Conservation (phyloP, 192 early-diverging fungal genomes). For the Coemansia sp. region DNA sequence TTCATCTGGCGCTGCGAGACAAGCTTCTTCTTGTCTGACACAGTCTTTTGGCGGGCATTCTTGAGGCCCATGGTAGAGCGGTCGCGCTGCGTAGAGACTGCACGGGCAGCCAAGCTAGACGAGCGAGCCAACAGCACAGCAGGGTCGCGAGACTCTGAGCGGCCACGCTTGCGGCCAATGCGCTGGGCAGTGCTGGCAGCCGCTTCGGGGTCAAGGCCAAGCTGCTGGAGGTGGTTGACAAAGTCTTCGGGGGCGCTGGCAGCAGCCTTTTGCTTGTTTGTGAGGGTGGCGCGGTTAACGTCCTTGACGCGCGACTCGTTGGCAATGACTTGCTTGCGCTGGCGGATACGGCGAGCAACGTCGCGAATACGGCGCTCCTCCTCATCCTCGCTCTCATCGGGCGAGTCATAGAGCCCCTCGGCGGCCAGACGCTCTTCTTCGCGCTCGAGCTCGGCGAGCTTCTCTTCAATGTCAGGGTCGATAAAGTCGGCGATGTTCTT, state of each 20-base stretch:
- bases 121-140: slow-evolving; percentile 61
- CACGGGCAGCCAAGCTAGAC: slow-evolving; percentile 61
- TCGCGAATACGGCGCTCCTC: slow-evolving; percentile 78
- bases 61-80: slow-evolving; percentile 76
- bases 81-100: slow-evolving; percentile 58
- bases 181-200: slow-evolving; percentile 56
- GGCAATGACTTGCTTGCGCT: slow-evolving; percentile 81
- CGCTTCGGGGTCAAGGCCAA: slow-evolving; percentile 71
- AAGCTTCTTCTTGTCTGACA: slow-evolving; percentile 73
- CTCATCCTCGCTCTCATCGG: slow-evolving; percentile 61
- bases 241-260: slow-evolving; percentile 57
- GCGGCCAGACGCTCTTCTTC: slow-evolving; percentile 95
- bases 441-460: slow-evolving; percentile 89
- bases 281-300: slow-evolving; percentile 74
- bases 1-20: slow-evolving; percentile 72
- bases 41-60: slow-evolving; percentile 51
- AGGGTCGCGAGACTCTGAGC: slow-evolving; percentile 63
- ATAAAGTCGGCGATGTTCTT: slow-evolving; percentile 99
- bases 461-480: slow-evolving; percentile 96
- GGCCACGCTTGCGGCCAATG: slow-evolving; percentile 73
- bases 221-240: slow-evolving; percentile 64
- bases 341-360: slow-evolving; percentile 77
- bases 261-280: slow-evolving; percentile 39
- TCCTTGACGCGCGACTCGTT: slow-evolving; percentile 76
- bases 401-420: slow-evolving; percentile 90